Conservation (phyloP, 371 early-diverging fungal species). For the Saksenaea vasiformis region DNA sequence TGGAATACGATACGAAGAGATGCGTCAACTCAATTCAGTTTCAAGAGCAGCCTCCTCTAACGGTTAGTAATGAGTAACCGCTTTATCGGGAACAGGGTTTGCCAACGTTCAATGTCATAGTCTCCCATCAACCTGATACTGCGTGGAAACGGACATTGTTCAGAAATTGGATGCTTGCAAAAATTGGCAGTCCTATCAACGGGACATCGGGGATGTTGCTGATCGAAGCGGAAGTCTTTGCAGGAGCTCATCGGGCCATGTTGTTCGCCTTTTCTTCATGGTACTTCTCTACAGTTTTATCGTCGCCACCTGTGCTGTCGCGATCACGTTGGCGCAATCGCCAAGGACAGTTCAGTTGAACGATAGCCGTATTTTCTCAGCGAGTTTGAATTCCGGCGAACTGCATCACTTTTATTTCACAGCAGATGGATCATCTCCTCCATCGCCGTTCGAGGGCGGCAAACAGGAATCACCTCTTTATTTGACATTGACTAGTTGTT, state of each 20-base stretch:
- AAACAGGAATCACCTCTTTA: slow-evolving; percentile 15
- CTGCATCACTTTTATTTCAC: slow-evolving; percentile 26
- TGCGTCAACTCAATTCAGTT: too few species aligned
- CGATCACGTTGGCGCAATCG: background rate
- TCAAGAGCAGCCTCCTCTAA: too few species aligned
- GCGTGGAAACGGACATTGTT: too few species aligned
- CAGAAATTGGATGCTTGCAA: too few species aligned
- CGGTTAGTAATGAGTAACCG: too few species aligned
- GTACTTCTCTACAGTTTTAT: background rate
- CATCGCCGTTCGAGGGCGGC: slow-evolving; percentile 10
- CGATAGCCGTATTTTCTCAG: slow-evolving; percentile 7
- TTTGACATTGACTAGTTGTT: slow-evolving; percentile 35
- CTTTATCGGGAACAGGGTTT: too few species aligned
- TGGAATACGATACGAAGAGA: too few species aligned
- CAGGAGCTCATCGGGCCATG: background rate
- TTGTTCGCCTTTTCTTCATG: background rate
- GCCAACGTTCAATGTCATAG: too few species aligned
- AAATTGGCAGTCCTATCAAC: background rate
- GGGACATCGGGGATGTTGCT: background rate
- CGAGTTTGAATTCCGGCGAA: slow-evolving; percentile 17
- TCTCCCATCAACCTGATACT: too few species aligned
- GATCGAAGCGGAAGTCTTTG: background rate
- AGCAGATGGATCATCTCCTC: slow-evolving; percentile 13
- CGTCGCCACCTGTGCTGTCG: background rate
- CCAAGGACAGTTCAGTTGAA: slow-evolving; percentile 17